These are phyloP conservation scores for Anthracocystis setariae DNA, from an alignment of 1,284 basidiomycete species.

Conservation along the genomic window DNA sequence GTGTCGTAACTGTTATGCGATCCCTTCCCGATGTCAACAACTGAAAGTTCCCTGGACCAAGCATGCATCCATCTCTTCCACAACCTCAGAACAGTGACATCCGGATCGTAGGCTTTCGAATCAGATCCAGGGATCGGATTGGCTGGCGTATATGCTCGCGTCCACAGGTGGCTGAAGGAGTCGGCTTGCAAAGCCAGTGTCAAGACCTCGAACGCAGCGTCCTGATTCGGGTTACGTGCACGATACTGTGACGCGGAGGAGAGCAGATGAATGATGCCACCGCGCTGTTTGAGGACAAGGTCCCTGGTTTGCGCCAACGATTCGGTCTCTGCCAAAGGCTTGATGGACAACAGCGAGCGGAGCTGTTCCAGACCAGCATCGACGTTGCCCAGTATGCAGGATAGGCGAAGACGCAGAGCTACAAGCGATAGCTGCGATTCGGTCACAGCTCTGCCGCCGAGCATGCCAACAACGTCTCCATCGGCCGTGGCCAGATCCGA, in stretches of 20 bases:
- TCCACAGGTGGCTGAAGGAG: constrained; percentile 23
- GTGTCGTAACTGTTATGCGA: constrained; percentile 10
- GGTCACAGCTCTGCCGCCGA: neutral
- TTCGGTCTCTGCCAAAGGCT: neutral
- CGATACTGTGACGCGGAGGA: constrained; percentile 21
- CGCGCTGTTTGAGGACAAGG: constrained; percentile 28
- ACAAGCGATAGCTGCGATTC: constrained; percentile 7
- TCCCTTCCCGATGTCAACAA: constrained; percentile 1
- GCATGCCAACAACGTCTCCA: neutral
- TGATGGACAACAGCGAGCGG: neutral
- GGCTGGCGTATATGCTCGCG: constrained; percentile 2
- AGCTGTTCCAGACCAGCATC: constrained; percentile 6
- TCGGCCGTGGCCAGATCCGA: neutral
- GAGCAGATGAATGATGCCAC: constrained; percentile 23
- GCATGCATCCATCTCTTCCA: constrained; percentile 41
- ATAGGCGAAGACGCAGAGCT: constrained; percentile 9
- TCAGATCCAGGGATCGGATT: neutral
- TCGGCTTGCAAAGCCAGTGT: constrained; percentile 2
- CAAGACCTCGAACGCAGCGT: constrained; percentile 23
- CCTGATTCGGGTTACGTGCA: neutral
- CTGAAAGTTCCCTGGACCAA: too few relatives aligned
- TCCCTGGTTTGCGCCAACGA: neutral
- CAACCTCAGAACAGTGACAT: constrained; percentile 10
- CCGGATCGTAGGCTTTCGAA: constrained; percentile 4
- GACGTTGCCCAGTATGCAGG: constrained; percentile 6